phyloP scores from a whole-genome alignment of 75 land plant species.

The Picea sitchensis region DNA sequence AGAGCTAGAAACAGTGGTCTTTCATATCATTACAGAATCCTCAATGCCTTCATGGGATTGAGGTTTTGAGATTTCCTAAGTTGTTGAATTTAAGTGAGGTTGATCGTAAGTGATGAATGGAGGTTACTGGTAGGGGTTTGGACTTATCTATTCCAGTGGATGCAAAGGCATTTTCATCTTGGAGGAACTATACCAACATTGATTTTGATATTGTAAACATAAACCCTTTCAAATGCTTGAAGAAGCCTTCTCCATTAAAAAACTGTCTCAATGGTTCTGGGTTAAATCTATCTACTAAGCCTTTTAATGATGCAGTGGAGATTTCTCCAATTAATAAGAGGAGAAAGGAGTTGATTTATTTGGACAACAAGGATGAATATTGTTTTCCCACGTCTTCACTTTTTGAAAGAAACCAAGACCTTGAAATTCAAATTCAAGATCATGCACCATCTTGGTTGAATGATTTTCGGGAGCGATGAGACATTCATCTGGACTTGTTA shows the following conservation, averaged over 20 bases:
- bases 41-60: no score
- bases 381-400: constrained; percentile 29
- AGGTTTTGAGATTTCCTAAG: no score
- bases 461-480: constrained; percentile 62
- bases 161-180: neutral
- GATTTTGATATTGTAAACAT: constrained; percentile 13
- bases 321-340: constrained; percentile 43
- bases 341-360: constrained; percentile 49
- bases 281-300: constrained; percentile 60
- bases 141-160: no score
- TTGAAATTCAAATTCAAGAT: constrained; percentile 42
- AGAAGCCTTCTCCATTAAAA: constrained; percentile 16
- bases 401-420: constrained; percentile 35
- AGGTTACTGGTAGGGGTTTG: no score
- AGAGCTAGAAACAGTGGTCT: no score
- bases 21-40: no score
- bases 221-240: neutral
- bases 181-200: neutral
- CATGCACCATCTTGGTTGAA: constrained; percentile 55
- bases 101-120: no score
- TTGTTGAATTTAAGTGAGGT: no score
- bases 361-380: constrained; percentile 53
- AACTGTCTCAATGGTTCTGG: constrained; percentile 50
- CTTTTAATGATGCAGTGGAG: constrained; percentile 42
- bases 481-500: constrained; percentile 73